Evolutionary conservation across 1,139 yeast genomes (phyloP).

Genomic region (Diutina pseudorugosa): DNA sequence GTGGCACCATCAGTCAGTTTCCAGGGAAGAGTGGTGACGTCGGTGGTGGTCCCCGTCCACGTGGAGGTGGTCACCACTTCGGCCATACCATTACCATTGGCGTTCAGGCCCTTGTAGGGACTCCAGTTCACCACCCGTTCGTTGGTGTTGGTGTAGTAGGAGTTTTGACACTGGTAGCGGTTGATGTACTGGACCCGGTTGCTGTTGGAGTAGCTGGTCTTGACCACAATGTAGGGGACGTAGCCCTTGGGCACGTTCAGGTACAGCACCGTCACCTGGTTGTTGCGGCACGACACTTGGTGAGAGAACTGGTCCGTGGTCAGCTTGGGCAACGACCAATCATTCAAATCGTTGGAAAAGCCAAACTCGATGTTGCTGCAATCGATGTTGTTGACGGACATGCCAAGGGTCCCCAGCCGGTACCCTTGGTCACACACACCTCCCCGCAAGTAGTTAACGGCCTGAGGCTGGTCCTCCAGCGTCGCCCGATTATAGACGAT

Average conservation of each 20-base stretch:
- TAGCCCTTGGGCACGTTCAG: constrained; percentile 19
- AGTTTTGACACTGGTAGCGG: neutral
- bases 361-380: constrained; percentile 12
- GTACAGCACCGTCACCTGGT: constrained; percentile 9
- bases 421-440: constrained; percentile 15
- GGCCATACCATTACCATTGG: neutral
- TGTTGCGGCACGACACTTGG: constrained; percentile 5
- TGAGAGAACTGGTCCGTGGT: constrained; percentile 9
- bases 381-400: constrained; percentile 10
- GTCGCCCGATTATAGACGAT: constrained; percentile 7
- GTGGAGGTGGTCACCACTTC: neutral
- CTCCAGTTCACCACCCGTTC: neutral
- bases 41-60: neutral
- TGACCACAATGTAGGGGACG: constrained; percentile 16
- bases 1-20: neutral
- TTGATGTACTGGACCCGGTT: neutral
- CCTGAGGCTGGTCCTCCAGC: neutral
- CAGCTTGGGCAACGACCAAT: neutral
- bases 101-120: neutral
- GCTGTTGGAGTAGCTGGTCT: neutral
- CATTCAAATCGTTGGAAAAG: neutral
- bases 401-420: constrained; percentile 14
- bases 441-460: neutral
- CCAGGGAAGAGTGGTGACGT: neutral
- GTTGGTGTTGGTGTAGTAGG: neutral